Conservation (phyloP, 345 rosid genomes). For the Geranium rotundifolium region DNA sequence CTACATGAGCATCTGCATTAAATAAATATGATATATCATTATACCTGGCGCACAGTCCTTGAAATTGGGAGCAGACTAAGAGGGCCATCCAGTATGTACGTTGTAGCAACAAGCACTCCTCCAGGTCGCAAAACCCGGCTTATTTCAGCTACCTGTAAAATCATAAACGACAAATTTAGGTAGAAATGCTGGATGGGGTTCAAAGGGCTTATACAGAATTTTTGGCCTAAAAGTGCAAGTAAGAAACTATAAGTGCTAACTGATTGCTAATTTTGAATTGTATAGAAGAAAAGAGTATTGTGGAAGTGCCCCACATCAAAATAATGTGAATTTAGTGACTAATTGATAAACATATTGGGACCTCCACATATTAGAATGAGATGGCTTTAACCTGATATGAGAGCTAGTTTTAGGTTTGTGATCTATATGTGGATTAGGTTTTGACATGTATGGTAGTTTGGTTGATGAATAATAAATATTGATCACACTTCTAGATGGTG, state of each 20-base stretch:
- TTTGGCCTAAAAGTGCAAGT: background rate
- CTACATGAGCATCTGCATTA: slow-evolving; percentile 3
- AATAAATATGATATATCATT: slow-evolving; percentile 9
- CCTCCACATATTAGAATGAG: too few relatives aligned
- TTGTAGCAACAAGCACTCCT: slow-evolving; percentile 78
- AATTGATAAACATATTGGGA: too few relatives aligned
- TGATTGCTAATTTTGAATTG: too few relatives aligned
- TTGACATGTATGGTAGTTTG: too few relatives aligned
- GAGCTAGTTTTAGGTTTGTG: too few relatives aligned
- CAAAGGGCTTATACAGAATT: background rate
- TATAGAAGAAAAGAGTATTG: too few relatives aligned
- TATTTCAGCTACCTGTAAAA: slow-evolving; percentile 66
- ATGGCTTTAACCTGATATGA: too few relatives aligned
- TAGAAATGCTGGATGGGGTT: background rate
- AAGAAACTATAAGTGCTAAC: background rate
- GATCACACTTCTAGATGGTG: too few relatives aligned
- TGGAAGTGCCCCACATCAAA: too few relatives aligned
- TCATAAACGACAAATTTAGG: slow-evolving; percentile 1
- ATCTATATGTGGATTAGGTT: too few relatives aligned
- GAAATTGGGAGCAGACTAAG: slow-evolving; percentile 33
- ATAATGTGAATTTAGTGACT: too few relatives aligned
- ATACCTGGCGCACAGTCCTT: slow-evolving; percentile 48
- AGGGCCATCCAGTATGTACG: slow-evolving; percentile 56
- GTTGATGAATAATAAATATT: too few relatives aligned
- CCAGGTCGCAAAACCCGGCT: slow-evolving; percentile 79